phyloP scores from a whole-genome alignment of 345 rosid genomes.

The Dipteronia dyeriana region DNA sequence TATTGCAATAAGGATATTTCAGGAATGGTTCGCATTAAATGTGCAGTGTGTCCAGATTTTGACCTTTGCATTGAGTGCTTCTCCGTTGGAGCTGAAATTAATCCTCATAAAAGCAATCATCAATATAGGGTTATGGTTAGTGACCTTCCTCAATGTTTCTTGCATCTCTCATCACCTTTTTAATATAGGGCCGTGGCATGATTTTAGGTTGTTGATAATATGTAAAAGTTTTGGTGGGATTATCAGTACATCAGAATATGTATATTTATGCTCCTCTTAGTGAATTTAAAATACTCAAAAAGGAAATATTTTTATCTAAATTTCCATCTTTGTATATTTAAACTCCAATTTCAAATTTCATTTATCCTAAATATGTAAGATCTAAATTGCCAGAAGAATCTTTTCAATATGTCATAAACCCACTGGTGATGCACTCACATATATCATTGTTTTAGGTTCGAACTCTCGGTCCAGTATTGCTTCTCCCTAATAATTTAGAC shows the following conservation, averaged over 20 bases:
- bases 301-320: not conserved
- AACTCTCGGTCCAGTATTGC: not conserved
- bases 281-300: not conserved
- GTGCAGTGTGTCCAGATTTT: slow-evolving; percentile 82
- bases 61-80: slow-evolving; percentile 96
- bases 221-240: slow-evolving; percentile 4
- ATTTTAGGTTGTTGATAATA: slow-evolving; percentile 10
- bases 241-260: not conserved
- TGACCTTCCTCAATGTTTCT: not conserved
- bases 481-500: not conserved
- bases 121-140: slow-evolving; percentile 89
- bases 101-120: slow-evolving; percentile 76
- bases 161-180: not conserved
- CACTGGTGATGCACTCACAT: not conserved
- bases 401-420: not conserved
- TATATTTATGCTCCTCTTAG: not conserved
- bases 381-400: not conserved
- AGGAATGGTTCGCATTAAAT: slow-evolving; percentile 82
- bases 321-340: not conserved
- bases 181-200: slow-evolving; percentile 4
- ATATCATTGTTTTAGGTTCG: not conserved
- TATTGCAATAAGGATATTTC: slow-evolving; percentile 86
- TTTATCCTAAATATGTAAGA: not conserved
- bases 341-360: not conserved
- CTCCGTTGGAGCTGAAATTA: slow-evolving; percentile 78